These are phyloP conservation scores for Beauveria varroae DNA, from an alignment of 2,329 filamentous ascomycete genomes.

Conservation along the genomic window DNA sequence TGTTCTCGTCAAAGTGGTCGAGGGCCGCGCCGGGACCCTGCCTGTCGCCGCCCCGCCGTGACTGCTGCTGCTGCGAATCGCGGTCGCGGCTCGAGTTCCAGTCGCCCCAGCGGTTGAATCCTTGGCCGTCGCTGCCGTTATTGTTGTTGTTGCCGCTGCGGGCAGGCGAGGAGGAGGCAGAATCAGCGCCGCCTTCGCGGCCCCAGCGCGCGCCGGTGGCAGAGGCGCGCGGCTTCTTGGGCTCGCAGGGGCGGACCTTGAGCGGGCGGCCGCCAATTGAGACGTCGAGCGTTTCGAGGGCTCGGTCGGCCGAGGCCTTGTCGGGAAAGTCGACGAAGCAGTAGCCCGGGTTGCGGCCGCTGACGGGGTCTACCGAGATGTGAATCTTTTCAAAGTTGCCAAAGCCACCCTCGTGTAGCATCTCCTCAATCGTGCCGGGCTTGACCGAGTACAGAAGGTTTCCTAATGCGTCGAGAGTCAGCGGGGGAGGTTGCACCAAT, in stretches of 20 bases:
- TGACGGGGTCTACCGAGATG: conserved; percentile 61
- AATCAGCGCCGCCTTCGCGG: conserved; percentile 14
- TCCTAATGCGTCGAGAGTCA: conserved; percentile 14
- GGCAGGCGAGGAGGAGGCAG: not conserved
- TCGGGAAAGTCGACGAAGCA: conserved; percentile 63
- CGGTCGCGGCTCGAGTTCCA: conserved; percentile 24
- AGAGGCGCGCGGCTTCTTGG: conserved; percentile 32
- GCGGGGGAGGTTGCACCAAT: not conserved
- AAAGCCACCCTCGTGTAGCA: conserved; percentile 34
- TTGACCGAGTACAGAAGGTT: conserved; percentile 50
- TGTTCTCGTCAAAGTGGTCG: conserved; percentile 24
- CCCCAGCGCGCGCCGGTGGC: conserved; percentile 12
- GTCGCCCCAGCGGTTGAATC: conserved; percentile 36
- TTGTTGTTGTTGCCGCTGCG: not conserved
- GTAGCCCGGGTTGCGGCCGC: conserved; percentile 62
- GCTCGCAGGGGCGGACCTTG: conserved; percentile 57
- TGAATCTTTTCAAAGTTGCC: conserved; percentile 57
- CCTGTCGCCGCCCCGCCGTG: conserved; percentile 15
- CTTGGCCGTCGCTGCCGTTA: conserved; percentile 12
- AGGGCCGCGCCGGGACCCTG: conserved; percentile 22
- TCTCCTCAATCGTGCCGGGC: conserved; percentile 53
- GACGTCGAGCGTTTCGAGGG: conserved; percentile 48
- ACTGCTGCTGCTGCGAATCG: not conserved
- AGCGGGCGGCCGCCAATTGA: conserved; percentile 50
- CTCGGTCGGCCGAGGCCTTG: conserved; percentile 47